Base-by-base conservation (phyloP, 176 grass and related monocot species). In the Microstegium vimineum region DNA sequence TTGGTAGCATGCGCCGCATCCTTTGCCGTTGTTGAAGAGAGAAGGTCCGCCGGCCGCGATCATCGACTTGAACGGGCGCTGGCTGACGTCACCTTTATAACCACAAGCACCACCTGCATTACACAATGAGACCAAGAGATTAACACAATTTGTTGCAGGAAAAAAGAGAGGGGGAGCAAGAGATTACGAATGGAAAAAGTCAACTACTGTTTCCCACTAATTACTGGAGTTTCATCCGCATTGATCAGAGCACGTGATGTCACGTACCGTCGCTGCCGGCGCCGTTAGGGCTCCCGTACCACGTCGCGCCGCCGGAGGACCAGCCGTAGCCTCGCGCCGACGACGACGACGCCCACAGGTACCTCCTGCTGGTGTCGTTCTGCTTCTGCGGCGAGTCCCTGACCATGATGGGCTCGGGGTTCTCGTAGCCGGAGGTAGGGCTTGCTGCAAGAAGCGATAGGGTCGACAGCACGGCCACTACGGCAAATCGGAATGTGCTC, bases 1-100 rank as follows among this genome's bases (percentile, higher is more conserved):
- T 66, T 93, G 90, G 69, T 94, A 94, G 57, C 95, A 98, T 38
- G 84, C 66, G 34, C 92, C 95, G 30, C 95, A 94, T n/a, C 95
- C 90, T 65, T 83, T 89, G 74, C 92, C 95, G 23, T 65, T 56
- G 66, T 91, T 93, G 88, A 91, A 98, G 56, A 98, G 47, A 43
- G 86, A 89, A 3, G 90, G 82, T 10, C 84, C 87, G 43, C 74
- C 95, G 5, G 92, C 77, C 22, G 95, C 40, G 59, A 93, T 76
- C 86, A 98, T 87, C 23, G 92, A 91, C 56, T 16, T 82, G 82
- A 91, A 90, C 0, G 95, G 95, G 33, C 66, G 37, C 30, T 64
- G 87, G 37, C 83, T 67, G 11, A 97, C 88, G 7, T 79, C 92
- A 63, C 46, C 67, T 20, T 85, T 62, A 5, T 94, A 98, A 12